These are phyloP conservation scores for Pulveroboletus sp. DNA, from an alignment of 768 basidiomycete species.

Conservation along the genomic window DNA sequence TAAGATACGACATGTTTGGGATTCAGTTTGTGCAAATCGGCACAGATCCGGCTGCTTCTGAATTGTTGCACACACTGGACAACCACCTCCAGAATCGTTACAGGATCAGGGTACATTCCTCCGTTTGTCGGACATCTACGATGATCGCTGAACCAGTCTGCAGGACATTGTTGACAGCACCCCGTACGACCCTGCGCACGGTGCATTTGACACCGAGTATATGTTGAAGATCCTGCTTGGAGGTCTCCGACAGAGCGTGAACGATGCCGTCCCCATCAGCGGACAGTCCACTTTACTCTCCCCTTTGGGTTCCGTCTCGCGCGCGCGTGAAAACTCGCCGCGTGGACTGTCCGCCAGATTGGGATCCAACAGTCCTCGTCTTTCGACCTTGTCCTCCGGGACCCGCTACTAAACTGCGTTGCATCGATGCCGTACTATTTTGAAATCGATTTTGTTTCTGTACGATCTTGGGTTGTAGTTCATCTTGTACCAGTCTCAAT, in stretches of 20 bases:
- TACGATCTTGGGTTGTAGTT: not conserved
- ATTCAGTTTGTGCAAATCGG: slow-evolving; percentile 48
- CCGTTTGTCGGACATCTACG: not conserved
- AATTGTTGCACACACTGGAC: slow-evolving; percentile 37
- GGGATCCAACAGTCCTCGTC: slow-evolving; percentile 10
- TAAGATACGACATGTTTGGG: slow-evolving; percentile 37
- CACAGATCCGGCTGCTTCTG: slow-evolving; percentile 32
- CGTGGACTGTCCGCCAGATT: slow-evolving; percentile 9
- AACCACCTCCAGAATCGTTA: slow-evolving; percentile 32
- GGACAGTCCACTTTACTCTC: slow-evolving; percentile 8
- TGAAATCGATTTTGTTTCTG: not conserved
- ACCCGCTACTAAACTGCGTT: slow-evolving; percentile 5
- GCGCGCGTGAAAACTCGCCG: slow-evolving; percentile 8
- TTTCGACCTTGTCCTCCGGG: slow-evolving; percentile 7
- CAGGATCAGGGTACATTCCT: slow-evolving; percentile 26
- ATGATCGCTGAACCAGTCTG: not conserved
- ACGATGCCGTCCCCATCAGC: slow-evolving; percentile 7
- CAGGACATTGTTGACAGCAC: slow-evolving; percentile 49
- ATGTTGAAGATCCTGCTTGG: slow-evolving; percentile 34
- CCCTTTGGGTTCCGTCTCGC: not conserved
- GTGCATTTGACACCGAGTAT: slow-evolving; percentile 32
- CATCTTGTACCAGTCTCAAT: not conserved
- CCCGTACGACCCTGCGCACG: slow-evolving; percentile 30
- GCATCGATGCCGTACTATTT: not conserved
- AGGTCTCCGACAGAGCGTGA: slow-evolving; percentile 17